phyloP scores from a whole-genome alignment of 371 early-diverging fungal species.

The Rhizopus stolonifer region DNA sequence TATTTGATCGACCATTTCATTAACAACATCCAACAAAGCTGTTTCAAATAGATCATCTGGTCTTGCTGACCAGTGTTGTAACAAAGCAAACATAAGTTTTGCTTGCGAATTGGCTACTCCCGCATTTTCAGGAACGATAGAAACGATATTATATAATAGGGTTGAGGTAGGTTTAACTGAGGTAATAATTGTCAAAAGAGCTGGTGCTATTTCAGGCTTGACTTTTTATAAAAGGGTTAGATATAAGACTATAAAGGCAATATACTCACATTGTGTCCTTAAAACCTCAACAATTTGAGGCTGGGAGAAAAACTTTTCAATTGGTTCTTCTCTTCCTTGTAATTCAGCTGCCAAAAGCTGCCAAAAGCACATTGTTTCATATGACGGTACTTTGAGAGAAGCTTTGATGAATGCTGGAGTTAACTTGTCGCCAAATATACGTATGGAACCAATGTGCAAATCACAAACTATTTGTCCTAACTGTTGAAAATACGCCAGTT shows the following conservation, averaged over 20 bases:
- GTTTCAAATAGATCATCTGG: conserved; percentile 1
- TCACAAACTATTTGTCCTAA: conserved; percentile 18
- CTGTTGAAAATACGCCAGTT: conserved; percentile 5
- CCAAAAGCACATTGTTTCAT: conserved; percentile 30
- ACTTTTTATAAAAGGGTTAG: conserved; percentile 2
- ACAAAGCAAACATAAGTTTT: conserved; percentile 12
- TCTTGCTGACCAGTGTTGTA: conserved; percentile 16
- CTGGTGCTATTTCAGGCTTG: conserved; percentile 21
- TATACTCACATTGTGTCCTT: conserved; percentile 23
- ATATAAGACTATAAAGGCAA: too few relatives aligned
- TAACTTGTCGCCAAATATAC: conserved; percentile 27
- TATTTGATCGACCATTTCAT: conserved; percentile 3
- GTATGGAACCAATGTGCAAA: conserved; percentile 23
- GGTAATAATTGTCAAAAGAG: conserved; percentile 22
- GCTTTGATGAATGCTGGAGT: conserved; percentile 11
- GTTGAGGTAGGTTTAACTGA: conserved; percentile 20
- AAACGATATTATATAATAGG: conserved; percentile 17
- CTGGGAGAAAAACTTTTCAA: conserved; percentile 19
- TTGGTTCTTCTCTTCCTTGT: conserved; percentile 16
- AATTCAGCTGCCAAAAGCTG: conserved; percentile 35
- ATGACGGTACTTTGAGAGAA: conserved; percentile 16
- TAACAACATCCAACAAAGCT: conserved; percentile 2
- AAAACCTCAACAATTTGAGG: conserved; percentile 15
- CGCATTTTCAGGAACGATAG: conserved; percentile 7
- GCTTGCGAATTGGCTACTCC: neutral